Percentiles rank a stretch among this genome's conserved stretches.
These are phyloP conservation scores for Triglochin maritima DNA, from an alignment of 106 monocot genomes.

Conservation along the genomic window DNA sequence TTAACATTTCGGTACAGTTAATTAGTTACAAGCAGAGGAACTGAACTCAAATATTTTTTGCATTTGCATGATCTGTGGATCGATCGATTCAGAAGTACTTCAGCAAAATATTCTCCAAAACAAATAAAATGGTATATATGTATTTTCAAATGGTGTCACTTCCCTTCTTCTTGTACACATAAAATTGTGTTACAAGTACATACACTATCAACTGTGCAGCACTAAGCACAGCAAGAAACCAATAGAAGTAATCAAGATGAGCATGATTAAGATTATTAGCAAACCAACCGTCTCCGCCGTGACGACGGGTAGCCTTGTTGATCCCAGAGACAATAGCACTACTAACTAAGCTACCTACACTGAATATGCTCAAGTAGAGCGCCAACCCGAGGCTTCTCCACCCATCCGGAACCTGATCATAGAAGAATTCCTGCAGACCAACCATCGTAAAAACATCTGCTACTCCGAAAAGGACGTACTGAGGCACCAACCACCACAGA, in stretches of 20 bases:
- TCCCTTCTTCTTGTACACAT: constrained; percentile 6
- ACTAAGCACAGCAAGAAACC: constrained; percentile 39
- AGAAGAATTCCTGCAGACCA: constrained; percentile 48
- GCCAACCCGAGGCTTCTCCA: constrained; percentile 49
- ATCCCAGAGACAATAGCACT: constrained; percentile 31
- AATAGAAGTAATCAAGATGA: constrained; percentile 50
- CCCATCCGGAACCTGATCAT: constrained; percentile 38
- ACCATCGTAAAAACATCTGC: constrained; percentile 32
- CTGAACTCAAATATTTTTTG: too few relatives aligned
- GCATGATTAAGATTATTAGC: constrained; percentile 29
- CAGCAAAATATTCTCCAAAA: too few relatives aligned
- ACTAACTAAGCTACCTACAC: constrained; percentile 40
- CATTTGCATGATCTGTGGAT: too few relatives aligned
- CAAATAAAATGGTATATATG: too few relatives aligned
- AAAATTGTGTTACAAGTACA: constrained; percentile 13
- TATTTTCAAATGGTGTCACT: too few relatives aligned
- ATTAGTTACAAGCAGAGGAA: too few relatives aligned
- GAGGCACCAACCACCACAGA: constrained; percentile 49
- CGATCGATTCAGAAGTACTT: too few relatives aligned
- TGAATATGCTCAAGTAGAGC: constrained; percentile 44
- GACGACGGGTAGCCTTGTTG: constrained; percentile 9
- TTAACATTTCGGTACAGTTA: too few relatives aligned
- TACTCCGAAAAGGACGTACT: constrained; percentile 30
- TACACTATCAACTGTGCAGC: constrained; percentile 11
- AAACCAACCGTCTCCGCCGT: constrained; percentile 40